Evolutionary conservation across 2,329 filamentous ascomycete genomes (phyloP), one percentile per base, ranked within the genome.

Genomic region (Escovopsis sp.): DNA sequence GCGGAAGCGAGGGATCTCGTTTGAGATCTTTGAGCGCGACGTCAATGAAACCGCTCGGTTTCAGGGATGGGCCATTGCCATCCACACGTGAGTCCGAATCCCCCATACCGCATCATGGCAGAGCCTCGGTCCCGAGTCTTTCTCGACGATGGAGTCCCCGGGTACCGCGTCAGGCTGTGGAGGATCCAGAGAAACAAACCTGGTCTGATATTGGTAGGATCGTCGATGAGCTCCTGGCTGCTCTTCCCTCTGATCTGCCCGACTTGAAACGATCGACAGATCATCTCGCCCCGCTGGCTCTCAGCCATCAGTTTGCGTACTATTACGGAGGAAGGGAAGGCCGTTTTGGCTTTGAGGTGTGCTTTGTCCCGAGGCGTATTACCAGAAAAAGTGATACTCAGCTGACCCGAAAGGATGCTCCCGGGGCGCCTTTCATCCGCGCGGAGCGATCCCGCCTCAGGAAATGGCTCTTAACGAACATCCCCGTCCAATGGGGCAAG

Each of bases 401-500:
- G 6, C 12, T 35, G 10, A 35, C 6, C 12, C 13, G 33, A n/a
- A 30, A 38, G n/a, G 42, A 39, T 14, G 27, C 40, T 15, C 40
- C 42, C 8, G 41, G 41, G 13, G 34, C 39, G 39, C 50, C 40
- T 2, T 38, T 59, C 42, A 42, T 62, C n/a, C 52, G 60, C 29
- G 56, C 53, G 12, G 54, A 57, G 39, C 55, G 60, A 10, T 29
- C 42, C 7, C 42, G 45, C 20, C 40, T 47, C 4, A 40, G 43
- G 16, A 50, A 25, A 51, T 57, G 45, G 45, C 44, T 60, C 15
- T 41, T 40, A 7, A 54, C 48, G 7, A 46, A 52, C 27, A 45
- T 62, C 24, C 37, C 47, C 11, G 49, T 63, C 14, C 53, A 68
- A 47, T 70, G 61, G 54, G 56, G 54, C 14, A 68, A 67, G 47